Evolutionary conservation across 2,329 filamentous ascomycete genomes (phyloP).

Genomic region (Monascus ruber): DNA sequence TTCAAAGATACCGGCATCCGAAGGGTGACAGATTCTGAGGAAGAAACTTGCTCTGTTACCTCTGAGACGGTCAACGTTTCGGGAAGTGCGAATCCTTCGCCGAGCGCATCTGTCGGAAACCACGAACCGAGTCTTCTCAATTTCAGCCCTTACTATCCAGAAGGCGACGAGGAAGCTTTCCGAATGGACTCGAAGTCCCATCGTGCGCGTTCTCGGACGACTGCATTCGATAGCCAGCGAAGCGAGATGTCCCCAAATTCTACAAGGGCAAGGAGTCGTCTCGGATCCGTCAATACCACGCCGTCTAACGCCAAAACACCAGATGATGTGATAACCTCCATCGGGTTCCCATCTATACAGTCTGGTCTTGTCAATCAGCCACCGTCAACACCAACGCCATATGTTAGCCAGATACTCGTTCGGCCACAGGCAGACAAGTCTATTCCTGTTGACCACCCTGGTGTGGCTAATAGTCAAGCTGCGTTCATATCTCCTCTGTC

Average conservation of each 20-base stretch:
- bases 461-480: conserved; percentile 14
- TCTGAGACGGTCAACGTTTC: conserved; percentile 25
- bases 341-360: conserved; percentile 37
- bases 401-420: conserved; percentile 18
- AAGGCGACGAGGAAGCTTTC: conserved; percentile 23
- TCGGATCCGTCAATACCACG: conserved; percentile 30
- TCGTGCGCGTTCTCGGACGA: conserved; percentile 29
- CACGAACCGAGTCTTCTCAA: background rate
- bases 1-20: conserved; percentile 35
- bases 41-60: background rate
- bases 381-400: conserved; percentile 7
- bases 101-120: background rate
- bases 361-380: conserved; percentile 19
- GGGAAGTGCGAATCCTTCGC: conserved; percentile 24
- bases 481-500: conserved; percentile 27
- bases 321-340: conserved; percentile 31
- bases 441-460: conserved; percentile 17
- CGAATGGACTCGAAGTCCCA: conserved; percentile 20
- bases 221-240: conserved; percentile 32
- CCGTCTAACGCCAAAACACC: conserved; percentile 22
- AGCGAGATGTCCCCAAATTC: conserved; percentile 25
- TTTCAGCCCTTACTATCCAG: conserved; percentile 17
- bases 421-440: conserved; percentile 25
- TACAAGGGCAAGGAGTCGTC: conserved; percentile 22
- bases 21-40: conserved; percentile 33